Percentiles rank a stretch among this genome's conserved stretches.
Evolutionary conservation across 2,329 filamentous ascomycete species (phyloP).

Genomic region (Pyrenophora graminea): DNA sequence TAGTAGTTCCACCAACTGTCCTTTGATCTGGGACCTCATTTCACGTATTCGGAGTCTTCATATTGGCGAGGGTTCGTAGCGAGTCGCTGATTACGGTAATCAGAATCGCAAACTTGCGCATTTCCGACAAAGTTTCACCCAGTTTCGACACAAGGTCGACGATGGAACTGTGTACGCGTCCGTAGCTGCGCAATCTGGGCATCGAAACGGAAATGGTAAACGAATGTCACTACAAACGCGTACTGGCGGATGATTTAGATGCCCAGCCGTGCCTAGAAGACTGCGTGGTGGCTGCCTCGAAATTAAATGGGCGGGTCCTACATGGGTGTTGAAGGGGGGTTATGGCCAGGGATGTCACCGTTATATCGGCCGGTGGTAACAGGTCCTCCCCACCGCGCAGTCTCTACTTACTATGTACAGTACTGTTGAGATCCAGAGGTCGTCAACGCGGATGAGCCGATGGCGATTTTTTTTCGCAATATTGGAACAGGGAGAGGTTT

Average conservation of each 20-base stretch:
- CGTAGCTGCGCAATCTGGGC: background rate
- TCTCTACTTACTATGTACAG: too few relatives aligned
- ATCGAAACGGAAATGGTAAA: background rate
- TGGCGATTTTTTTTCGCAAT: too few relatives aligned
- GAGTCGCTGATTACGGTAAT: too few relatives aligned
- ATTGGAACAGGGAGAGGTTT: too few relatives aligned
- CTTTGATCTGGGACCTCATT: constrained; percentile 24
- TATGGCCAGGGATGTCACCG: too few relatives aligned
- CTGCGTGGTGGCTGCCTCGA: constrained; percentile 1
- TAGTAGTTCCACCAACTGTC: constrained; percentile 34
- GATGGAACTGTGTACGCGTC: background rate
- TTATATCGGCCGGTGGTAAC: too few relatives aligned
- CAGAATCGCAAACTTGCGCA: too few relatives aligned
- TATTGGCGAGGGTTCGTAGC: background rate
- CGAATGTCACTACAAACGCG: background rate
- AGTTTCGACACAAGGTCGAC: too few relatives aligned
- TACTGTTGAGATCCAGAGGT: too few relatives aligned
- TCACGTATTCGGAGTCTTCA: constrained; percentile 21
- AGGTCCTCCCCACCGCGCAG: too few relatives aligned
- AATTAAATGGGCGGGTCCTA: constrained; percentile 5
- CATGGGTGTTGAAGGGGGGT: too few relatives aligned
- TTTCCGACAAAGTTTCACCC: background rate
- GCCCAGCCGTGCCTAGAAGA: background rate
- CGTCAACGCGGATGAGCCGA: too few relatives aligned
- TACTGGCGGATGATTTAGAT: constrained; percentile 15